Base-by-base conservation (phyloP, 2,329 filamentous ascomycete genomes). In the Cercospora sesami region DNA sequence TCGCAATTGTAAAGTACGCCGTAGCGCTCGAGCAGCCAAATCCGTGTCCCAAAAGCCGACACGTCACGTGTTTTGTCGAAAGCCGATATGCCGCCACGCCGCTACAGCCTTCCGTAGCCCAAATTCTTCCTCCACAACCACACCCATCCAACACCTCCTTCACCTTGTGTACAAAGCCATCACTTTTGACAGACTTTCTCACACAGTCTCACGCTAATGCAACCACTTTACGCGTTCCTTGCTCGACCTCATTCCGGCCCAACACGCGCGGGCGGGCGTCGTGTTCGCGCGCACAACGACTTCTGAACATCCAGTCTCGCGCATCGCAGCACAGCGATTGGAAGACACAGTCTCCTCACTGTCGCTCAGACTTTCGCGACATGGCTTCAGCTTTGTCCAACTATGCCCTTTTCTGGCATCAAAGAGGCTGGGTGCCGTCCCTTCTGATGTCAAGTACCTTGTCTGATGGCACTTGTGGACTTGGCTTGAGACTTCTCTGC, bases 141-240 rank as follows among this genome's bases (percentile, higher is more conserved):
- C 51, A 31, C 14, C 7, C 36, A 53, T 30, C 14, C 23, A 31
- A 51, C 60, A 62, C 57, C 57, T 9, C 58, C 62, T 64, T 59
- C 51, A 36, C 48, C 30, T 59, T 23, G 62, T 64, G 62, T 33
- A 63, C 31, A 36, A 57, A 26, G n/a, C 51, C 62, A 64, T 64
- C 33, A 64, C 62, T 64, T 64, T 64, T 64, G 62, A 42, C 62
- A 45, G 33, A 45, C 62, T 59, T 48, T 58, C 53, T 48, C 62
- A 31, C 53, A 26, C 55, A 23, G 51, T 64, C 51, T 30, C 62
- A 59, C 62, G 62, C 62, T 64, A 64, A 58, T 64, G 62, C 62
- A 64, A 64, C 62, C 62, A 64, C 62, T 64, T 48, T 64, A 64
- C 62, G 62, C 62, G 62, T 64, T 45, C 62, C 62, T 64, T 64